Evolutionary conservation across 2,329 filamentous ascomycete species (phyloP).

Genomic region (Chaetomium sp.): DNA sequence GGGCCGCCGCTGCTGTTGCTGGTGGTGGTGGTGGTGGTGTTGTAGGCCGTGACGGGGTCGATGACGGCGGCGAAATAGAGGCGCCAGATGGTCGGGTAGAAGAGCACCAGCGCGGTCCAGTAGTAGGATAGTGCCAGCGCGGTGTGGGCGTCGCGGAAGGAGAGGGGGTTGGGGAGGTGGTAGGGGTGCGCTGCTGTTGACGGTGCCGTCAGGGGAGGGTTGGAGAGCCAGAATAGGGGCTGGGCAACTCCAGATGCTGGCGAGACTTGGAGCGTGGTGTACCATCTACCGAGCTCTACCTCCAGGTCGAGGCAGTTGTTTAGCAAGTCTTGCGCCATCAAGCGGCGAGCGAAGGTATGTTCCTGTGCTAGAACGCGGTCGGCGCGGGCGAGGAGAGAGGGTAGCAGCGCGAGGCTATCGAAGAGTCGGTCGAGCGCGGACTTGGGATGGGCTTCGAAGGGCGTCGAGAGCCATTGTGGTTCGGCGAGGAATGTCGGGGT

Average conservation of each 20-base stretch:
- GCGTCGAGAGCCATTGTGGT: constrained; percentile 54
- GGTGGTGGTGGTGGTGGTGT: constrained; percentile 2
- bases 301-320: constrained; percentile 52
- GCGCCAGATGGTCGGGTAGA: constrained; percentile 52
- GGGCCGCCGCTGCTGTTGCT: background rate
- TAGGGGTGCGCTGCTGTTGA: background rate
- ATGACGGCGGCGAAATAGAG: constrained; percentile 48
- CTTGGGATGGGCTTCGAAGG: constrained; percentile 57
- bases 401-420: constrained; percentile 53
- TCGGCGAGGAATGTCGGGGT: constrained; percentile 54
- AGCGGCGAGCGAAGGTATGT: constrained; percentile 46
- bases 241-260: background rate
- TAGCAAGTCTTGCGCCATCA: constrained; percentile 53
- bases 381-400: constrained; percentile 49
- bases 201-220: constrained; percentile 20
- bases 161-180: constrained; percentile 39
- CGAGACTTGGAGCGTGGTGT: constrained; percentile 35
- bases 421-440: constrained; percentile 54
- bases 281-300: constrained; percentile 52
- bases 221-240: constrained; percentile 35
- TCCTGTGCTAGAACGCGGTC: constrained; percentile 47
- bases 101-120: constrained; percentile 54
- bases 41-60: constrained; percentile 41
- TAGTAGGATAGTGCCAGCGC: constrained; percentile 56
- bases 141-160: constrained; percentile 49